Evolutionary conservation across 1,284 basidiomycete genomes (phyloP).

Genomic region (Rhizoctonia solani): DNA sequence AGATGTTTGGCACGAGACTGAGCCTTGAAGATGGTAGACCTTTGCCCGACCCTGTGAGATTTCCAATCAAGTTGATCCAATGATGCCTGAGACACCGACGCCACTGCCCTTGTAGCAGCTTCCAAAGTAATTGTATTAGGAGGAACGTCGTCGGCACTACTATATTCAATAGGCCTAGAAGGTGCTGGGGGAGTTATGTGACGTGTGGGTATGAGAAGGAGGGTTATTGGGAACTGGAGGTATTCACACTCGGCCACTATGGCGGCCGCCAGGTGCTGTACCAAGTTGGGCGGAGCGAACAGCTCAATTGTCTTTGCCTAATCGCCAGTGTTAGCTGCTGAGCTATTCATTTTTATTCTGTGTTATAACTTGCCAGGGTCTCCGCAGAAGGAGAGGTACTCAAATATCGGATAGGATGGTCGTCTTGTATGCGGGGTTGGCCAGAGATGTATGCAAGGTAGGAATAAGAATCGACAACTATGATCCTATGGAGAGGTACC

Average conservation of each 20-base stretch:
- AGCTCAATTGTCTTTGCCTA: neutral
- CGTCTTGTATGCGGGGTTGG: slow-evolving; percentile 15
- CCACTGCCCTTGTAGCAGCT: neutral
- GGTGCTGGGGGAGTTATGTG: slow-evolving; percentile 7
- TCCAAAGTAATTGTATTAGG: neutral
- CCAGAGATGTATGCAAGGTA: slow-evolving; percentile 32
- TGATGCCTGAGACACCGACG: neutral
- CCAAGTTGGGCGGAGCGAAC: slow-evolving; percentile 30
- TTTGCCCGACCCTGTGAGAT: neutral
- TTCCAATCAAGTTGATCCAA: slow-evolving; percentile 5
- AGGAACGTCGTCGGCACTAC: neutral
- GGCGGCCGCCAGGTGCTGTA: slow-evolving; percentile 33
- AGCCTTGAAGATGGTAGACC: neutral
- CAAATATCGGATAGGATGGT: slow-evolving; percentile 18
- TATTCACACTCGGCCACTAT: slow-evolving; percentile 34
- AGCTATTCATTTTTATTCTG: neutral
- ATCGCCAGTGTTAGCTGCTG: neutral
- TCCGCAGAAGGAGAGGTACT: slow-evolving; percentile 9
- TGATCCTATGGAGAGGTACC: slow-evolving; percentile 16
- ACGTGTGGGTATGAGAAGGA: slow-evolving; percentile 1
- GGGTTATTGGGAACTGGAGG: neutral
- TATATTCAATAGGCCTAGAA: neutral
- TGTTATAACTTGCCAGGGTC: neutral
- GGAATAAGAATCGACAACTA: slow-evolving; percentile 25
- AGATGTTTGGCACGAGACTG: neutral